Evolutionary conservation across 306 rosid species (phyloP), one percentile per base, ranked within the genome.

Genomic region (Delonix regia): DNA sequence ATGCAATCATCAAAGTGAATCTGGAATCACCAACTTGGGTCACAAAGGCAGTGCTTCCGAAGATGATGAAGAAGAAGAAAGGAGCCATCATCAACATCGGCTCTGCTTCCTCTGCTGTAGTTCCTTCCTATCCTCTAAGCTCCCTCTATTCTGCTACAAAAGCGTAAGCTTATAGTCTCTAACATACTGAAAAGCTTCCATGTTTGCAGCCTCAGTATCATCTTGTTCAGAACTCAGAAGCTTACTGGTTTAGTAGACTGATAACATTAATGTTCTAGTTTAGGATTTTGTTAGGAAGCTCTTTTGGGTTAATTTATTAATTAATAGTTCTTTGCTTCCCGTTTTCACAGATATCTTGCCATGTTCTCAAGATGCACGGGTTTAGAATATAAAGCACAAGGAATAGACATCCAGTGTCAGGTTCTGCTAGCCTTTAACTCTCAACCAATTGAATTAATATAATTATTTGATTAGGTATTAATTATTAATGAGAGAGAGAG

Each of bases 361-460:
- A 82, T 75, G 81, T 71, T 93, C 33, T 88, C 96, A 4, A 89
- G 81, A 72, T 86, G 90, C 49, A 82, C 86, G 3, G 60, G 63
- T 59, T 66, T 83, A 75, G 98, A 93, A 69, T 91, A 93, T 84
- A 90, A 79, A 59, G 13, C 34, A 16, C 33, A 25, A 11, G 95
- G 97, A 45, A 93, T 93, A 49, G 92, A 91, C 70, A 83, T 93
- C 39, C 97, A 93, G 57, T 90, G 89, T 44, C 97, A 93, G 89
- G 92, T 89, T 41, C 0, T 51, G n/a, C n/a, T n/a, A n/a, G n/a
- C 18, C 59, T 38, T 47, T 55, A 0, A 0, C 39, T 47, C 61
- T 56, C 30, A 30, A 15, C 4, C 18, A 56, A 55, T 25, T 38
- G 6, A 9, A 19, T 38, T 65, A 11, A 21, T 21, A n/a, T 38